Base-by-base conservation (phyloP, 768 basidiomycete species). In the Sistotremastrum suecicum region DNA sequence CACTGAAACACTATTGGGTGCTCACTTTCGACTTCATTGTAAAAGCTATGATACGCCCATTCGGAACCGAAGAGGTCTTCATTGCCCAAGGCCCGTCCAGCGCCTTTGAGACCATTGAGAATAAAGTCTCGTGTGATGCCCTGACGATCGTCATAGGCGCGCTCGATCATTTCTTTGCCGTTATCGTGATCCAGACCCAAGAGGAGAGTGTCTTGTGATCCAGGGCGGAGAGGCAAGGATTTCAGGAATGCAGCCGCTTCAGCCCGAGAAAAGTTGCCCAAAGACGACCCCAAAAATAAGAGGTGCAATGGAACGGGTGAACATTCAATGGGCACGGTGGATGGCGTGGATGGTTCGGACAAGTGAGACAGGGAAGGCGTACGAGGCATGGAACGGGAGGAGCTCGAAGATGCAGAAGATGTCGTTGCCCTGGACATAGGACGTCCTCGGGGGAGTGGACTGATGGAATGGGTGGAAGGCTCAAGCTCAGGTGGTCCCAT, bases 121-220 rank as follows among this genome's bases (percentile, higher is more conserved):
- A 92, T 83, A 57, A 95, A 94, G 7, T 64, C 64, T 53, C 65
- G 68, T 1, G 87, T 89, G 51, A 76, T 64, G 3, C 84, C 88
- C 48, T 74, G 70, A 4, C 68, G 65, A 53, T 95, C 91, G 54
- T 94, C 82, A 63, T 97, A 97, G 0, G 92, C 92, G 12, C 66
- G 59, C 58, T 92, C 86, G 46, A 98, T 83, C 50, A 73, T 65
- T n/a, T 63, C 58, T 46, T 70, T 69, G 35, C 73, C 73, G 52
- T 85, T 82, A 57, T 82, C 75, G 46, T 89, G 87, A 60, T 98
- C 94, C 39, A 98, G 64, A n/a, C 92, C 92, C 7, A 99, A 69
- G 2, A 97, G 65, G 5, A 97, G 68, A 0, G 87, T 94, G 59
- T 95, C 92, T 2, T 78, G 80, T 12, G 65, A 69, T 5, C 79